Conservation (phyloP, 192 early-diverging fungal species). For the Umbelopsis vinacea region DNA sequence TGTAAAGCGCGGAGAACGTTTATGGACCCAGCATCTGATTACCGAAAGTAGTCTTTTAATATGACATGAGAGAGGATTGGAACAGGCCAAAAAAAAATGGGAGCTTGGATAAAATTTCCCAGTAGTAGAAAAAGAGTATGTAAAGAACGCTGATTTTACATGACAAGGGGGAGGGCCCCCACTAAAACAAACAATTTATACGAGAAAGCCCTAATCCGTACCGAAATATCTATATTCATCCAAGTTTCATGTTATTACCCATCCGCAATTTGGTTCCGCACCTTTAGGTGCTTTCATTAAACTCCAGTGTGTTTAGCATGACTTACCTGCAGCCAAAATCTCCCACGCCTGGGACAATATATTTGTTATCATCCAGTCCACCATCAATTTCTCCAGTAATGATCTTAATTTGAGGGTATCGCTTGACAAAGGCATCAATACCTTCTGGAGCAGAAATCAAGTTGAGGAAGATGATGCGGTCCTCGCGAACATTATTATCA, state of each 20-base stretch:
- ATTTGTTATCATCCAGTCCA: constrained; percentile 81
- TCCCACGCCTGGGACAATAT: constrained; percentile 89
- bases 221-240: constrained; percentile 54
- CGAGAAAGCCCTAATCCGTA: constrained; percentile 50
- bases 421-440: constrained; percentile 66
- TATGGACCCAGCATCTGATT: no score
- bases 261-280: no score
- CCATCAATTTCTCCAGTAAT: constrained; percentile 87
- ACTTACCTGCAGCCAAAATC: constrained; percentile 90
- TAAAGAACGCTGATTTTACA: no score
- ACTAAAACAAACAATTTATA: no score
- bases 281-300: neutral
- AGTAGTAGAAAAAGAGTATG: no score
- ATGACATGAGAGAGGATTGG: no score
- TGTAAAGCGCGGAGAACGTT: no score
- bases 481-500: constrained; percentile 81
- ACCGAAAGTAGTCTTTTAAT: no score
- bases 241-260: no score
- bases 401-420: constrained; percentile 83
- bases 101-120: no score
- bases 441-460: constrained; percentile 89
- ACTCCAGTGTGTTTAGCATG: neutral
- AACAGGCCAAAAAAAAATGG: no score
- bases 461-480: constrained; percentile 90
- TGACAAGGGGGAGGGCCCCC: no score